Evolutionary conservation across 1,284 basidiomycete genomes (phyloP).

Genomic region (Cutaneotrichosporon curvatum): DNA sequence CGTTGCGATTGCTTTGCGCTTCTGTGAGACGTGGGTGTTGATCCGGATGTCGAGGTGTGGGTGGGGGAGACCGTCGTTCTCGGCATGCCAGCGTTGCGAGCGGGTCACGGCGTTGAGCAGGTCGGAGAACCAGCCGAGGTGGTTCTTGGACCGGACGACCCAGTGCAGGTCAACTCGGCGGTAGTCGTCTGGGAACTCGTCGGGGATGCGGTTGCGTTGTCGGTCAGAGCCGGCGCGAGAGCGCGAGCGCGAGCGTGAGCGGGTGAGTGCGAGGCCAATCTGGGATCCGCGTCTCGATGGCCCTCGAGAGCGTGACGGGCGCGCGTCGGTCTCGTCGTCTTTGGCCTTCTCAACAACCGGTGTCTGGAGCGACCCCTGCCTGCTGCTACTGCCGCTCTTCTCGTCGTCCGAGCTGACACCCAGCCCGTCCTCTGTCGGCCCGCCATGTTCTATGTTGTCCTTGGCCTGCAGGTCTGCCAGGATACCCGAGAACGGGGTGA

Average conservation of each 20-base stretch:
- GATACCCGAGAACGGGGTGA: constrained; percentile 31
- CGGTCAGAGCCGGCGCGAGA: neutral
- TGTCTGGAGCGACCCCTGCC: neutral
- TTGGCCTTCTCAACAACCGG: no score
- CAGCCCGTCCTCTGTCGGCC: constrained; percentile 4
- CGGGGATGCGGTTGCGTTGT: constrained; percentile 5
- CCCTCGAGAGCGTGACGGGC: no score
- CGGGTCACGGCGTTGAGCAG: constrained; percentile 23
- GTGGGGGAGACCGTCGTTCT: constrained; percentile 6
- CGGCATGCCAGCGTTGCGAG: constrained; percentile 21
- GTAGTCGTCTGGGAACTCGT: constrained; percentile 17
- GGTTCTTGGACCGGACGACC: constrained; percentile 24
- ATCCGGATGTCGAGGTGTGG: constrained; percentile 27
- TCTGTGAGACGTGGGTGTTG: constrained; percentile 25
- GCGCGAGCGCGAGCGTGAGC: constrained; percentile 1
- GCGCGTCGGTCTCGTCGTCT: no score
- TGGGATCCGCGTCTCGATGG: neutral
- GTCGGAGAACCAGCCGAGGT: constrained; percentile 28
- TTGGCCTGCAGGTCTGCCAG: constrained; percentile 23
- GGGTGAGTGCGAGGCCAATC: constrained; percentile 1
- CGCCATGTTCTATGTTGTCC: constrained; percentile 20
- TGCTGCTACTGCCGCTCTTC: neutral
- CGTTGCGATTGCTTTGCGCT: constrained; percentile 20
- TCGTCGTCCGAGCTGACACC: neutral
- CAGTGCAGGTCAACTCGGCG: constrained; percentile 30